Evolutionary conservation across 139 green algal species (phyloP).

Genomic region (Zygnema cylindricum): DNA sequence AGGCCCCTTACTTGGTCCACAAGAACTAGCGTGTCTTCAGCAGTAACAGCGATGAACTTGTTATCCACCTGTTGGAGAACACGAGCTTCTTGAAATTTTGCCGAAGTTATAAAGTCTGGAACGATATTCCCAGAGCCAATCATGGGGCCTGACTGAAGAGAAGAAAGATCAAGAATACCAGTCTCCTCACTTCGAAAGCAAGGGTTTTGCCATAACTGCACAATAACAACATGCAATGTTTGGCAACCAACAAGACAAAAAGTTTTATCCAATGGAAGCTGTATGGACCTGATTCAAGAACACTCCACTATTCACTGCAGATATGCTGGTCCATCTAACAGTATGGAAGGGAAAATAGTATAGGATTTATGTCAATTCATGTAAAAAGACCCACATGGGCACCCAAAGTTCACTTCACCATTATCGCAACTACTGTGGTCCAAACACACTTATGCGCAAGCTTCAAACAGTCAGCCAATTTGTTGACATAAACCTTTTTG

Average conservation of each 20-base stretch:
- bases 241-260: neutral
- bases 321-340: no score
- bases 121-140: neutral
- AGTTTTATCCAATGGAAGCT: neutral
- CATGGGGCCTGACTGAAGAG: neutral
- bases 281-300: neutral
- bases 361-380: no score
- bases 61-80: conserved; percentile 39
- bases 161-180: neutral
- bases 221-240: no score
- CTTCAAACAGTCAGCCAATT: no score
- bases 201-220: conserved; percentile 36
- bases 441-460: no score
- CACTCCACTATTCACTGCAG: no score
- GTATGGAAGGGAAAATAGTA: no score
- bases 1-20: conserved; percentile 36
- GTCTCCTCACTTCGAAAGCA: conserved; percentile 35
- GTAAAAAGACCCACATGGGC: no score
- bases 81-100: neutral
- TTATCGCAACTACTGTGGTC: no score
- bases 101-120: neutral
- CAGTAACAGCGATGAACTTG: conserved; percentile 52
- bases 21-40: conserved; percentile 33
- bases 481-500: no score
- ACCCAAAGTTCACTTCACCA: no score